phyloP scores from a whole-genome alignment of 2,329 filamentous ascomycete species.

The Aspergillus uvarum region DNA sequence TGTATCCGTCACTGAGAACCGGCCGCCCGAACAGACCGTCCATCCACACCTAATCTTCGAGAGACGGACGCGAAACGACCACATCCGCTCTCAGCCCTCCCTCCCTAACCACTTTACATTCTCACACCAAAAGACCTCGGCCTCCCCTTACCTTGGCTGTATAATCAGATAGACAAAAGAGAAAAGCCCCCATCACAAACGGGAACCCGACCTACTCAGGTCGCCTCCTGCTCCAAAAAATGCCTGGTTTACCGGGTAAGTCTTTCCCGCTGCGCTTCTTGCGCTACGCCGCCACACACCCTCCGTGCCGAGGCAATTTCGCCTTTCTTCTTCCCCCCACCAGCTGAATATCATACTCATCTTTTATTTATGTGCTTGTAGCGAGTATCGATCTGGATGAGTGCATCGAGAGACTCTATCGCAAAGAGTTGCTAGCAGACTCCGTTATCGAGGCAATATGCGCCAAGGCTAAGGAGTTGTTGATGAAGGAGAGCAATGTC shows the following conservation, averaged over 20 bases:
- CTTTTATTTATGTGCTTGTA: slow-evolving; percentile 37
- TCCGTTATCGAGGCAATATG: slow-evolving; percentile 99
- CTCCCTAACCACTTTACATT: too few species aligned
- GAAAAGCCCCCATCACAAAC: background rate
- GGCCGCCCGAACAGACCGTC: background rate
- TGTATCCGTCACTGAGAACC: slow-evolving; percentile 4
- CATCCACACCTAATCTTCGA: too few species aligned
- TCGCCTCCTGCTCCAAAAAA: slow-evolving; percentile 22
- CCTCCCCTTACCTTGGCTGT: background rate
- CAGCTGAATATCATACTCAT: slow-evolving; percentile 6
- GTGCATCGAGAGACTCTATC: slow-evolving; percentile 95
- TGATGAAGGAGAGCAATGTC: slow-evolving; percentile 99
- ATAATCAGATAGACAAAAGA: slow-evolving; percentile 7
- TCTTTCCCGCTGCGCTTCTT: slow-evolving; percentile 1
- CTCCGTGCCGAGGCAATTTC: background rate
- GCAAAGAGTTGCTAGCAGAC: slow-evolving; percentile 94
- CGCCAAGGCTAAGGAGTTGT: slow-evolving; percentile 95
- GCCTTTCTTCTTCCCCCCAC: background rate
- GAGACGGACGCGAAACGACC: too few species aligned
- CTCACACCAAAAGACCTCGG: too few species aligned
- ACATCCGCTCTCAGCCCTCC: background rate
- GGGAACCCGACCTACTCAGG: background rate
- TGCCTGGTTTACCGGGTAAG: slow-evolving; percentile 49
- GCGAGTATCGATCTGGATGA: slow-evolving; percentile 97
- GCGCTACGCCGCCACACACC: background rate